These are phyloP conservation scores for Saccharomyces paradoxus DNA, from an alignment of 805 yeast species.

Conservation along the genomic window DNA sequence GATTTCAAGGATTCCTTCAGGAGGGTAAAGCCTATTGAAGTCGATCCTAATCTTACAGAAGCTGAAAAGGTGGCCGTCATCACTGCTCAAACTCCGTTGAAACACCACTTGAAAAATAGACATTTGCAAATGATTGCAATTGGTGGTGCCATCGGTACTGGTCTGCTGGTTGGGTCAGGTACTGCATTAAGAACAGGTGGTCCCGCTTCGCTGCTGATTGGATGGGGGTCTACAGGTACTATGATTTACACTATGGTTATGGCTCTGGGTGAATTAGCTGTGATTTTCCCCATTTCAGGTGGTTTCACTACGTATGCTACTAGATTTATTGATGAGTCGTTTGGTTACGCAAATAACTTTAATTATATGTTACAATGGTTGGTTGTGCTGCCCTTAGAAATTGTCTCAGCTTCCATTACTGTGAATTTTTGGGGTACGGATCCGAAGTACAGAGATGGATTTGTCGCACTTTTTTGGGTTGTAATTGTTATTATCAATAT, in stretches of 20 bases:
- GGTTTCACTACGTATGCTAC: slow-evolving; percentile 56
- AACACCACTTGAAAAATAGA: slow-evolving; percentile 45
- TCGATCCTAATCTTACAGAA: slow-evolving; percentile 35
- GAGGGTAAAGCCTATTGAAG: slow-evolving; percentile 13
- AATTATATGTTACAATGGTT: slow-evolving; percentile 48
- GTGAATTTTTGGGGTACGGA: slow-evolving; percentile 43
- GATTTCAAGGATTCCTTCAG: slow-evolving; percentile 9
- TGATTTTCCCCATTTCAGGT: slow-evolving; percentile 56
- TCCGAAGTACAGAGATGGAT: slow-evolving; percentile 40
- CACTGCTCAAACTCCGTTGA: slow-evolving; percentile 49
- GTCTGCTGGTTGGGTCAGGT: slow-evolving; percentile 68
- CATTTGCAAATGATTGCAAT: slow-evolving; percentile 59
- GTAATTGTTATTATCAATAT: slow-evolving; percentile 42
- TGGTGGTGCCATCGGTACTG: slow-evolving; percentile 71
- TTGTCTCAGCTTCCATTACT: slow-evolving; percentile 47
- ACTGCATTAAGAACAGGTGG: slow-evolving; percentile 55
- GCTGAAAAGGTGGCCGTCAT: slow-evolving; percentile 40
- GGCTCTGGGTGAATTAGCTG: slow-evolving; percentile 53
- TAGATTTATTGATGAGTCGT: slow-evolving; percentile 50
- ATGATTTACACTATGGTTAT: slow-evolving; percentile 54
- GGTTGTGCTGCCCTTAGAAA: slow-evolving; percentile 43
- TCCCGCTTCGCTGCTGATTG: slow-evolving; percentile 53
- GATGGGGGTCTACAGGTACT: slow-evolving; percentile 46
- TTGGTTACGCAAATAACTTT: slow-evolving; percentile 58
- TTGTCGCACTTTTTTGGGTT: slow-evolving; percentile 42